phyloP scores from a whole-genome alignment of 441 rosid species.

The Metrosideros polymorpha region DNA sequence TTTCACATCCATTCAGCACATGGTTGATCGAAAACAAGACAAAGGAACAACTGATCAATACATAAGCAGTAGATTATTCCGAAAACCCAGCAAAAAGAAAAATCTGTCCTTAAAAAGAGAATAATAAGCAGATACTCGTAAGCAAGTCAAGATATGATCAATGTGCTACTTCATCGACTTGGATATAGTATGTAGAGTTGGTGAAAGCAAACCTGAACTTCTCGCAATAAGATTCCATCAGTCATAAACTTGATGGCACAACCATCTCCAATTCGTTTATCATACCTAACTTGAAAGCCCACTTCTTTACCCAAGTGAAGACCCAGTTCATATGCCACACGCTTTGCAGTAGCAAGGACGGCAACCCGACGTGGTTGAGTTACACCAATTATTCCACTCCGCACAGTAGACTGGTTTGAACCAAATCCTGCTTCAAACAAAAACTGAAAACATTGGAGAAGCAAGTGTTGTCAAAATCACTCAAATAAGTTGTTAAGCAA shows the following conservation, averaged over 20 bases:
- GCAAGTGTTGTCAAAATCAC: not conserved
- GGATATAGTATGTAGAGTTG: not conserved
- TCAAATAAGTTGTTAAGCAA: not conserved
- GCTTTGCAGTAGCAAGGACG: slow-evolving; percentile 86
- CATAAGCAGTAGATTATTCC: not conserved
- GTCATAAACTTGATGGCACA: slow-evolving; percentile 93
- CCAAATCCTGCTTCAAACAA: slow-evolving; percentile 94
- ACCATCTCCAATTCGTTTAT: slow-evolving; percentile 66
- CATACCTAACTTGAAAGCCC: slow-evolving; percentile 93
- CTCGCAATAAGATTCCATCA: slow-evolving; percentile 87
- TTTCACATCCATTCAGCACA: not conserved
- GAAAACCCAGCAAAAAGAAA: not conserved
- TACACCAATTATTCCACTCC: slow-evolving; percentile 71
- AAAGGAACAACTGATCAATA: not conserved
- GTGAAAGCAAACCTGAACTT: slow-evolving; percentile 55
- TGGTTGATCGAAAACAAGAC: not conserved
- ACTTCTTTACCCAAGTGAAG: slow-evolving; percentile 74
- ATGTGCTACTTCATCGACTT: not conserved
- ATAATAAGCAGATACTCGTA: not conserved
- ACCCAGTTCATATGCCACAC: slow-evolving; percentile 92
- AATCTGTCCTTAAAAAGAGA: not conserved
- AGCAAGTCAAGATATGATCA: not conserved
- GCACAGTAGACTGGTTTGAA: slow-evolving; percentile 34
- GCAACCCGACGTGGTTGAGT: slow-evolving; percentile 95
- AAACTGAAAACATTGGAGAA: slow-evolving; percentile 36